Percentiles rank a stretch among this genome's conserved stretches.
These are phyloP conservation scores for Triticum turgidum DNA, from an alignment of 176 grass and related monocot genomes.

Conservation along the genomic window DNA sequence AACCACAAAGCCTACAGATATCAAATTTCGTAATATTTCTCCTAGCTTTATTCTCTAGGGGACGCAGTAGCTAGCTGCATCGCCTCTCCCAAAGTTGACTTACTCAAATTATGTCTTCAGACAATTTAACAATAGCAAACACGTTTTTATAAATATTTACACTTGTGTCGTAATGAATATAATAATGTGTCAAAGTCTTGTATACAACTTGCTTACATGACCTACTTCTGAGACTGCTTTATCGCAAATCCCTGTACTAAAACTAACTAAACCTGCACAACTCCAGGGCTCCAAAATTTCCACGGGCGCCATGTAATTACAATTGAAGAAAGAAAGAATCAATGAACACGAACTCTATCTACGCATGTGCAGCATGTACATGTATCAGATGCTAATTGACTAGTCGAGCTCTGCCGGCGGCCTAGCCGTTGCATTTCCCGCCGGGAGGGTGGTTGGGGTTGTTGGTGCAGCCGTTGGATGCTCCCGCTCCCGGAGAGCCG, in stretches of 20 bases:
- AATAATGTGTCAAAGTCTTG: not conserved
- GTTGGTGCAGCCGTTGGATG: not conserved
- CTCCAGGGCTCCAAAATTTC: not conserved
- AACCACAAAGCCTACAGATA: too few species aligned
- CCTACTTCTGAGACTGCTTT: not conserved
- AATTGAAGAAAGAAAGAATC: not conserved
- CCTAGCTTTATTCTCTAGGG: too few species aligned
- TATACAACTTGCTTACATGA: not conserved
- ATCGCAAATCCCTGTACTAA: not conserved
- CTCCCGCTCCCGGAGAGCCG: not conserved
- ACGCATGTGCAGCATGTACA: not conserved
- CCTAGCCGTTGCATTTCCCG: not conserved
- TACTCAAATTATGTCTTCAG: too few species aligned
- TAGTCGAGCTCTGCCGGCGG: not conserved
- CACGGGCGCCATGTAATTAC: not conserved
- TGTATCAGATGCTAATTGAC: not conserved
- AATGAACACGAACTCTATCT: not conserved
- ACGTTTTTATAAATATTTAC: not conserved
- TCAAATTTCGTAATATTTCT: too few species aligned
- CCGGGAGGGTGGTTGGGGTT: not conserved
- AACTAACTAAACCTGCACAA: not conserved
- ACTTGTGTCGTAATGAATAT: not conserved
- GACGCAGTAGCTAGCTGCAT: too few species aligned
- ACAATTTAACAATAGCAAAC: too few species aligned
- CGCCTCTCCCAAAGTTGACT: too few species aligned